phyloP scores from a whole-genome alignment of 2,329 filamentous ascomycete species.

The Alternaria arborescens region DNA sequence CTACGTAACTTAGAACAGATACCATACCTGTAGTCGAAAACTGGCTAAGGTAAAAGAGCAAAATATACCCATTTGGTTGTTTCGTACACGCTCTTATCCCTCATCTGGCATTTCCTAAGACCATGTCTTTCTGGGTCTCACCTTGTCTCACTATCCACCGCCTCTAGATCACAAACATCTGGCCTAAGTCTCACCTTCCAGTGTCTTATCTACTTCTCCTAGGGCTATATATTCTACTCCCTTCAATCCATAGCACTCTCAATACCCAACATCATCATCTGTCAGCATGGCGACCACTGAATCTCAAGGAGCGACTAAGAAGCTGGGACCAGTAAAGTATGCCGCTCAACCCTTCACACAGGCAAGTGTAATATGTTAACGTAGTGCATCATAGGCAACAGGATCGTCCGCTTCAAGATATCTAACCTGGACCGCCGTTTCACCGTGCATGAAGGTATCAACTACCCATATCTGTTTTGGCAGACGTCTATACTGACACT shows the following conservation, averaged over 20 bases:
- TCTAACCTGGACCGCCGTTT: slow-evolving; percentile 17
- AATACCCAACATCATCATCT: not conserved
- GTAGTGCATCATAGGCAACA: slow-evolving; percentile 9
- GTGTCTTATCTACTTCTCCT: not conserved
- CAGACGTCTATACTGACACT: not conserved
- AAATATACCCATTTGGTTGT: slow-evolving; percentile 1
- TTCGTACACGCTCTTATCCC: not conserved
- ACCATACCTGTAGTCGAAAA: not conserved
- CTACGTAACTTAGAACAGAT: not conserved
- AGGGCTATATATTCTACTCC: not conserved
- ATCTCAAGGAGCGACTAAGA: slow-evolving; percentile 4
- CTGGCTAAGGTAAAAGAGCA: not conserved
- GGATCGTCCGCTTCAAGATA: slow-evolving; percentile 16
- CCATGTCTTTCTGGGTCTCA: not conserved
- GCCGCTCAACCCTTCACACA: not conserved
- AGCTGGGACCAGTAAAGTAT: slow-evolving; percentile 6
- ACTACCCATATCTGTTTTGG: not conserved
- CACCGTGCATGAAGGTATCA: slow-evolving; percentile 24
- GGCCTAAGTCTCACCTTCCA: not conserved
- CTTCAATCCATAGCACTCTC: not conserved
- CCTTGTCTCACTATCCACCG: not conserved
- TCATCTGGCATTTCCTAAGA: not conserved
- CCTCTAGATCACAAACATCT: not conserved
- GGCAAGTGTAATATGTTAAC: not conserved
- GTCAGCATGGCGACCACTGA: slow-evolving; percentile 2